Percentiles rank a stretch among this genome's conserved stretches.
phyloP scores from a whole-genome alignment of 352 stramenopile genomes.

The Globisporangium cystogenes region DNA sequence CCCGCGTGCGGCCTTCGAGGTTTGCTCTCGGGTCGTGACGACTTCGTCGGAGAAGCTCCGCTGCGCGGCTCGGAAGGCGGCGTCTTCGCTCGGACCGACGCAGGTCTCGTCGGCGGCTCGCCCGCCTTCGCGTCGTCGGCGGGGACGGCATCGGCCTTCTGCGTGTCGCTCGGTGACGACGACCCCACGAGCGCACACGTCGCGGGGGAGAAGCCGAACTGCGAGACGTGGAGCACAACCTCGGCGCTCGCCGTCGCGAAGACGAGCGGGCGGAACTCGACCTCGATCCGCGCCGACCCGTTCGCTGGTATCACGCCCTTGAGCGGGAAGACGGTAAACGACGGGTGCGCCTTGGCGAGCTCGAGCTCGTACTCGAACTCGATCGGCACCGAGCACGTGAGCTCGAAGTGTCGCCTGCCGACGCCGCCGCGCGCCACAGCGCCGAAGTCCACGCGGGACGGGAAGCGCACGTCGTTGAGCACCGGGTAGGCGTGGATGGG shows the following conservation, averaged over 20 bases:
- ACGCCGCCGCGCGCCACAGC: conserved; percentile 44
- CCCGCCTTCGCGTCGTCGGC: background rate
- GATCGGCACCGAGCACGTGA: conserved; percentile 79
- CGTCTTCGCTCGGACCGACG: background rate
- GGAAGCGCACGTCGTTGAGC: conserved; percentile 73
- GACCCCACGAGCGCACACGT: conserved; percentile 60
- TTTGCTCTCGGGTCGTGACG: background rate
- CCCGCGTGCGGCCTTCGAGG: background rate
- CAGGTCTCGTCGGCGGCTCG: background rate
- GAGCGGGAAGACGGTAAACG: conserved; percentile 76
- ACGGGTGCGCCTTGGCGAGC: conserved; percentile 54
- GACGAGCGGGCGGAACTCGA: conserved; percentile 66
- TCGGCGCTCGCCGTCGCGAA: conserved; percentile 63
- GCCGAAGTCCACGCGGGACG: conserved; percentile 79
- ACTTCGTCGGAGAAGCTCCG: background rate
- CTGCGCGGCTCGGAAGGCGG: background rate
- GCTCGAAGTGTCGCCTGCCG: conserved; percentile 29
- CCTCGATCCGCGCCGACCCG: conserved; percentile 50
- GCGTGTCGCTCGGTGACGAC: conserved; percentile 27
- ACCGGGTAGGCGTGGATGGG: conserved; percentile 87
- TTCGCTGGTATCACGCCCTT: conserved; percentile 65
- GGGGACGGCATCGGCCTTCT: background rate
- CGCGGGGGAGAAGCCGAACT: conserved; percentile 68
- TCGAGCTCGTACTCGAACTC: conserved; percentile 85
- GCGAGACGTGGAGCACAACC: conserved; percentile 67